These are phyloP conservation scores for Solanum dulcamara DNA, from an alignment of 257 asterid species.

Conservation along the genomic window DNA sequence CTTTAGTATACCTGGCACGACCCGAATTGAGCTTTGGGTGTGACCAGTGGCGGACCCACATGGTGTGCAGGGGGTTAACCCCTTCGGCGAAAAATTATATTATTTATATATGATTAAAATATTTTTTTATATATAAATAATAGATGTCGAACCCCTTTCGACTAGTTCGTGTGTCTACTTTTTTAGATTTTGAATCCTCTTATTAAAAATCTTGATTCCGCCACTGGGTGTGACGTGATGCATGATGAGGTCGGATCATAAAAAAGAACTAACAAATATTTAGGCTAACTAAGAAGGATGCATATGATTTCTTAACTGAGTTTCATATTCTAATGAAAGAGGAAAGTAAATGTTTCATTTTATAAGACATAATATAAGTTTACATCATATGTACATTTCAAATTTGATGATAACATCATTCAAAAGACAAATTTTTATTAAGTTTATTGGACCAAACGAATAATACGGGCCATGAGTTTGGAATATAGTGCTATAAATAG, in stretches of 20 bases:
- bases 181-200: too few species aligned
- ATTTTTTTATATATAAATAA: too few species aligned
- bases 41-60: too few species aligned
- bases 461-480: background rate
- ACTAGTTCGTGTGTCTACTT: too few species aligned
- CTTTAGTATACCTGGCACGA: background rate
- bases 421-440: background rate
- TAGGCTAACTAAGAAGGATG: background rate
- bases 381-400: background rate
- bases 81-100: too few species aligned
- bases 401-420: background rate
- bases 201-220: too few species aligned
- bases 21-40: background rate
- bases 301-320: background rate
- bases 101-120: too few species aligned
- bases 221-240: too few species aligned
- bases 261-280: background rate
- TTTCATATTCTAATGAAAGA: background rate
- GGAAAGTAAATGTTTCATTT: background rate
- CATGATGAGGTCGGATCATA: background rate
- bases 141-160: too few species aligned
- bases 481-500: background rate
- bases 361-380: background rate
- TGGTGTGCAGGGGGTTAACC: too few species aligned
- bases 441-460: background rate